Conservation (phyloP, 139 green algal genomes). For the Zygnema cylindricum region DNA sequence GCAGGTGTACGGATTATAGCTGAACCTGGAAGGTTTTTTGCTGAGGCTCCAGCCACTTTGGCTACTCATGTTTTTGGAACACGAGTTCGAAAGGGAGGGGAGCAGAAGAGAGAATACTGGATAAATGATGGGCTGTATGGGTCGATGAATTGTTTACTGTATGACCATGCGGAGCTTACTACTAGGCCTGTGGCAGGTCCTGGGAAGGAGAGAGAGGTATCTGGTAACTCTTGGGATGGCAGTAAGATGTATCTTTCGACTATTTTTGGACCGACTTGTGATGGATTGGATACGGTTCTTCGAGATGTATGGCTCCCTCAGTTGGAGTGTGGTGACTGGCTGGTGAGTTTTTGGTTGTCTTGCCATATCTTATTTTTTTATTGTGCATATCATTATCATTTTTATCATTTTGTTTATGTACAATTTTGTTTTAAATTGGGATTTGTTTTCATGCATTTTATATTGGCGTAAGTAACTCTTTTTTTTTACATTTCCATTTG, state of each 20-base stretch:
- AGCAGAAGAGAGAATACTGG: constrained; percentile 78
- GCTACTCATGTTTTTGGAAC: constrained; percentile 83
- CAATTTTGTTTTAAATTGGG: too few species aligned
- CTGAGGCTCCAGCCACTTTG: constrained; percentile 84
- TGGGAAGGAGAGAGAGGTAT: neutral
- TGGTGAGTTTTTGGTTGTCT: too few species aligned
- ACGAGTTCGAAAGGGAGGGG: constrained; percentile 57
- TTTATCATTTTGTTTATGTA: too few species aligned
- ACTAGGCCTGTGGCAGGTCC: constrained; percentile 57
- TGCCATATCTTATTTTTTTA: too few species aligned
- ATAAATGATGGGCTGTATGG: constrained; percentile 94
- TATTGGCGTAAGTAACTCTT: too few species aligned
- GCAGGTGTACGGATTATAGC: constrained; percentile 78
- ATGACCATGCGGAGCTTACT: constrained; percentile 74
- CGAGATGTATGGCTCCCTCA: constrained; percentile 71
- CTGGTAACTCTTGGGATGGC: neutral
- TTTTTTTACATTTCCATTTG: too few species aligned
- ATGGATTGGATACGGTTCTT: constrained; percentile 67
- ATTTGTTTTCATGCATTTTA: too few species aligned
- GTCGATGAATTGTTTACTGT: constrained; percentile 94
- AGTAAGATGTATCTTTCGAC: constrained; percentile 28
- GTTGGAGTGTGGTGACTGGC: constrained; percentile 87
- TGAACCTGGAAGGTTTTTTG: constrained; percentile 97
- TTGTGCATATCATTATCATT: too few species aligned
- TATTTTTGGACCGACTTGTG: constrained; percentile 70